Percentiles rank a stretch among this genome's conserved stretches.
These are phyloP conservation scores for Xerocomellus dryophilus DNA, from an alignment of 768 basidiomycete species.

Conservation along the genomic window DNA sequence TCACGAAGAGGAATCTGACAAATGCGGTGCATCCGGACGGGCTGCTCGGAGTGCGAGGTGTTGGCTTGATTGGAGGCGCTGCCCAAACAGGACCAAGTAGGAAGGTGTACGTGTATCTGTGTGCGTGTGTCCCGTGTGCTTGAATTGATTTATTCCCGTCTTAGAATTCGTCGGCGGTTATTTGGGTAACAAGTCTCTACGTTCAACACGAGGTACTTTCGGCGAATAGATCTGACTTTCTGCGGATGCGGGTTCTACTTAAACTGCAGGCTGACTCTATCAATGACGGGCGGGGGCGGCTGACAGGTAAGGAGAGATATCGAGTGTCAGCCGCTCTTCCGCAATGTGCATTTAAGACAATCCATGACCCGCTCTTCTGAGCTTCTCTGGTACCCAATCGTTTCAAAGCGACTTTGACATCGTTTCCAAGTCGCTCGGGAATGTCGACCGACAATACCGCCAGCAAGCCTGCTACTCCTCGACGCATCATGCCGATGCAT, in stretches of 20 bases:
- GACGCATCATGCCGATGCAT: constrained; percentile 11
- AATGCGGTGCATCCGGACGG: constrained; percentile 50
- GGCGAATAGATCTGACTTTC: neutral
- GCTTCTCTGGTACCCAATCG: neutral
- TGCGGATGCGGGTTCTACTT: neutral
- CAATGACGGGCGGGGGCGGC: neutral
- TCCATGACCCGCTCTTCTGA: neutral
- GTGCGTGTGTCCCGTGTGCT: neutral
- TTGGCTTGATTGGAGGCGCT: constrained; percentile 44
- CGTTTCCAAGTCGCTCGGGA: neutral
- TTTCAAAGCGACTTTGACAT: neutral
- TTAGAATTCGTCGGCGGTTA: neutral
- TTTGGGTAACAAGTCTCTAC: neutral
- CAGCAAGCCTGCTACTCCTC: constrained; percentile 7
- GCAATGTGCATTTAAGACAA: neutral
- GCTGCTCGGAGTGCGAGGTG: constrained; percentile 55
- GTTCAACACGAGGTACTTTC: neutral
- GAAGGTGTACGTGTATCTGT: neutral
- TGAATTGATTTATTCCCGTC: neutral
- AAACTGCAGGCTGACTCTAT: neutral
- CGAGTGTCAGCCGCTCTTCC: constrained; percentile 7
- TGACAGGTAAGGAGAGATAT: neutral
- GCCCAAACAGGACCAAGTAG: constrained; percentile 31
- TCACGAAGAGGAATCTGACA: constrained; percentile 57
- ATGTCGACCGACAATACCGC: constrained; percentile 9